Evolutionary conservation across 345 rosid genomes (phyloP).

Genomic region (Camelina neglecta): DNA sequence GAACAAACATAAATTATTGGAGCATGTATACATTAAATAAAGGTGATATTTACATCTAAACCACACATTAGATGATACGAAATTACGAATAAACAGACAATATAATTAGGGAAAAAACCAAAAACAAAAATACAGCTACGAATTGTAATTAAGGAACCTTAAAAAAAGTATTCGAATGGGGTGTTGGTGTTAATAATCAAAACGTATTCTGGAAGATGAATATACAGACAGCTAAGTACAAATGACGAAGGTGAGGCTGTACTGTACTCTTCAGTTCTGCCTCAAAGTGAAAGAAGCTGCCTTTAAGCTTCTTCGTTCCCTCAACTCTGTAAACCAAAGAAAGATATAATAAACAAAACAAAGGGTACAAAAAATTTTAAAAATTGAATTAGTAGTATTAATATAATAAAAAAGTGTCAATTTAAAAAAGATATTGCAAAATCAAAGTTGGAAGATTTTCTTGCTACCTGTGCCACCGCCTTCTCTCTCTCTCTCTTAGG

Average conservation of each 20-base stretch:
- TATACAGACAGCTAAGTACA: slow-evolving; percentile 38
- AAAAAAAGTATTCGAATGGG: slow-evolving; percentile 20
- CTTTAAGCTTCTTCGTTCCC: slow-evolving; percentile 35
- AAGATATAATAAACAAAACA: background rate
- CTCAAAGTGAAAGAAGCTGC: slow-evolving; percentile 37
- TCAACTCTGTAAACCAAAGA: background rate
- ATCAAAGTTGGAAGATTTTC: slow-evolving; percentile 37
- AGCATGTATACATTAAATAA: background rate
- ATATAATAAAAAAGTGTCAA: slow-evolving; percentile 28
- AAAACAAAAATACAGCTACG: slow-evolving; percentile 31
- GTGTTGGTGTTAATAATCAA: slow-evolving; percentile 1
- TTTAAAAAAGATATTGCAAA: slow-evolving; percentile 21
- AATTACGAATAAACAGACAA: slow-evolving; percentile 6
- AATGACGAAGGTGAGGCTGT: slow-evolving; percentile 35
- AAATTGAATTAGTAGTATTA: background rate
- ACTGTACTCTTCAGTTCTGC: slow-evolving; percentile 16
- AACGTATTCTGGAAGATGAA: slow-evolving; percentile 35
- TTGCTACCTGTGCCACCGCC: slow-evolving; percentile 49
- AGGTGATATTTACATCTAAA: slow-evolving; percentile 26
- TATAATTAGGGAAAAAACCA: background rate
- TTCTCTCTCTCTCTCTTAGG: slow-evolving; percentile 35
- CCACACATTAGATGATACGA: slow-evolving; percentile 10
- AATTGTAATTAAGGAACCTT: slow-evolving; percentile 27
- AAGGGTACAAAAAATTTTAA: background rate
- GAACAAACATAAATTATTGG: slow-evolving; percentile 29